A percentile compares a stretch with the other conserved stretches of the same genome.
Evolutionary conservation across 2,329 filamentous ascomycete genomes (phyloP).

Genomic region (Helminthosporium solani): DNA sequence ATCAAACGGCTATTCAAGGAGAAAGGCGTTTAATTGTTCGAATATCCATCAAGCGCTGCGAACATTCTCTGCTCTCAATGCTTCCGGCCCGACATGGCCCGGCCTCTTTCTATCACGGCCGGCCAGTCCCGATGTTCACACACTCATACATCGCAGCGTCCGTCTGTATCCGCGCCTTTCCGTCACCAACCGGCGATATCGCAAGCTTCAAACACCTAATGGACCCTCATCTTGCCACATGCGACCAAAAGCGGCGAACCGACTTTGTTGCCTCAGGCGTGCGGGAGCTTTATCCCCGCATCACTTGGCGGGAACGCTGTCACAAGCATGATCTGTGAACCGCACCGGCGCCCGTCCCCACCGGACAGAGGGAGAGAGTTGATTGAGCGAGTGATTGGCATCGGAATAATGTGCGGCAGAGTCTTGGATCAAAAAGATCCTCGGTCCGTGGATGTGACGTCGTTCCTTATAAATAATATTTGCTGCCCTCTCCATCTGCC

Average conservation of each 20-base stretch:
- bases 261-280: neutral
- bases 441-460: constrained; percentile 39
- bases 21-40: too few species aligned
- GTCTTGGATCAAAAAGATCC: constrained; percentile 35
- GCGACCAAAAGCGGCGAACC: too few species aligned
- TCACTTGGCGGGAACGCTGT: constrained; percentile 32
- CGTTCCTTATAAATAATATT: constrained; percentile 23
- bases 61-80: neutral
- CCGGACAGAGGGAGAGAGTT: constrained; percentile 10
- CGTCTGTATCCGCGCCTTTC: constrained; percentile 26
- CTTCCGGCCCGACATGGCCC: neutral
- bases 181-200: constrained; percentile 25
- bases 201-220: constrained; percentile 9
- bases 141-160: constrained; percentile 18
- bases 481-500: constrained; percentile 27
- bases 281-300: constrained; percentile 26
- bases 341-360: constrained; percentile 29
- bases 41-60: too few species aligned
- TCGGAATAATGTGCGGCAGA: constrained; percentile 32
- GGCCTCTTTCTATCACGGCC: neutral
- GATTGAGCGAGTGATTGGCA: constrained; percentile 32
- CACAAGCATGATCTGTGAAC: constrained; percentile 35
- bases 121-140: neutral
- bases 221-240: neutral
- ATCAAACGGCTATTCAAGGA: neutral